Percentiles rank a stretch among this genome's conserved stretches.
phyloP scores from a whole-genome alignment of 139 green algal genomes.

The Asterochloris erici region DNA sequence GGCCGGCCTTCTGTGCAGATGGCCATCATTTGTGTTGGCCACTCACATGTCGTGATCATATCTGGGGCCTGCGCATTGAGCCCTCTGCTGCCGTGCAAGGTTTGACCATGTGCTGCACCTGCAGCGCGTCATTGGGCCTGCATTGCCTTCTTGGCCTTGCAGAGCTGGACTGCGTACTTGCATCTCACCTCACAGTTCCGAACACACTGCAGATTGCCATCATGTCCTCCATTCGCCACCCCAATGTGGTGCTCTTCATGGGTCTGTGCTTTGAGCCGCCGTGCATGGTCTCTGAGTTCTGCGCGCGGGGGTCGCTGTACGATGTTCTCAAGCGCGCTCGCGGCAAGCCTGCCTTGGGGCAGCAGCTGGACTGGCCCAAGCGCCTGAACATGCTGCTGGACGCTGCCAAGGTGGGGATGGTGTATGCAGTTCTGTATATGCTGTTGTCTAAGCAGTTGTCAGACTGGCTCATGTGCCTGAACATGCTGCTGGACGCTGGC shows the following conservation, averaged over 20 bases:
- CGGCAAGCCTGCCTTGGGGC: neutral
- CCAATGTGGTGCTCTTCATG: constrained; percentile 56
- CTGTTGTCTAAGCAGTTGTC: too few species aligned
- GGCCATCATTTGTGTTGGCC: too few species aligned
- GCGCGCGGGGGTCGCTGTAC: constrained; percentile 41
- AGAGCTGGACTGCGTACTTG: too few species aligned
- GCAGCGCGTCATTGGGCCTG: too few species aligned
- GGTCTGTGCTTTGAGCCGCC: constrained; percentile 45
- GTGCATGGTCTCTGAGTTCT: constrained; percentile 39
- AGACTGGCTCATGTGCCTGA: neutral
- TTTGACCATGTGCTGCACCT: too few species aligned
- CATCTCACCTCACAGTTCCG: too few species aligned
- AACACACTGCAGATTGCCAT: constrained; percentile 35
- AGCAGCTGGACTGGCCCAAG: constrained; percentile 37
- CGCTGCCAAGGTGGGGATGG: constrained; percentile 32
- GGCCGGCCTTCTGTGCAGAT: too few species aligned
- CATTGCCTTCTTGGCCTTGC: too few species aligned
- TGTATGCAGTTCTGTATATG: too few species aligned
- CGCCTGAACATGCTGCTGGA: constrained; percentile 51
- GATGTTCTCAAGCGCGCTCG: constrained; percentile 31
- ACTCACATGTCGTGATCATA: too few species aligned
- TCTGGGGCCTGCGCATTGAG: too few species aligned
- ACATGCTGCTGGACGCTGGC: constrained; percentile 18
- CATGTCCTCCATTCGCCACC: constrained; percentile 46
- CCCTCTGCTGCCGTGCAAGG: too few species aligned